Base-by-base conservation (phyloP, 768 basidiomycete genomes). In the Tephrocybe sp. region DNA sequence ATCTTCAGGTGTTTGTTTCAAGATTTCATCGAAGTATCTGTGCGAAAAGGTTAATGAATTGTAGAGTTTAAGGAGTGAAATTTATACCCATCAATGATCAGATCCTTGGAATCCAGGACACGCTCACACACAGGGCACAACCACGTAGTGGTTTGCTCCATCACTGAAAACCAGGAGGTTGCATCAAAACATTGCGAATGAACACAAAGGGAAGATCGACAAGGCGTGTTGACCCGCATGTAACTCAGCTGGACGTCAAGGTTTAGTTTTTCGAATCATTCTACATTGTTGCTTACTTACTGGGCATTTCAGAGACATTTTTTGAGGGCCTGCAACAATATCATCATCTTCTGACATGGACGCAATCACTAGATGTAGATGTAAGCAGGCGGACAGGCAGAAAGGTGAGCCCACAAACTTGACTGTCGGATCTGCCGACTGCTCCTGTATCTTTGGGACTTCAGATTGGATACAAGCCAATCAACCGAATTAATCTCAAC, bases 151-250 rank as follows among this genome's bases (percentile, higher is more conserved):
- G 94, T 98, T 70, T 92, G 87, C 62, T 96, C 91, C 84, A 97
- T 98, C 65, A 96, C 84, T 4, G 87, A 86, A 62, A 88, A 92
- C 94, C 94, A 99, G 34, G 90, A 92, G 15, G 77, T 78, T 0
- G 94, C 94, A 68, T 99, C 97, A 69, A 98, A 99, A 66, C 97
- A 99, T 59, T 94, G 90, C 6, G 90, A 73, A 68, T 98, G 97
- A 32, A 89, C 84, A 62, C 97, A 98, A 53, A 77, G 75, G n/a
- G 73, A 77, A 0, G 97, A 95, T 25, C 96, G 89, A 65, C 90
- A 86, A 7, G 97, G 96, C 0, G 81, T 87, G 28, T 69, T 74
- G 50, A 99, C 84, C 5, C 95, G 89, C 67, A 86, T 81, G 66
- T 89, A 97, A 39, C 91, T 93, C 54, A 99, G 73, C 95, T 80